Evolutionary conservation across 2,329 filamentous ascomycete species (phyloP), one percentile per base, ranked within the genome.

Genomic region (Arthrobotrys sphaeroides): DNA sequence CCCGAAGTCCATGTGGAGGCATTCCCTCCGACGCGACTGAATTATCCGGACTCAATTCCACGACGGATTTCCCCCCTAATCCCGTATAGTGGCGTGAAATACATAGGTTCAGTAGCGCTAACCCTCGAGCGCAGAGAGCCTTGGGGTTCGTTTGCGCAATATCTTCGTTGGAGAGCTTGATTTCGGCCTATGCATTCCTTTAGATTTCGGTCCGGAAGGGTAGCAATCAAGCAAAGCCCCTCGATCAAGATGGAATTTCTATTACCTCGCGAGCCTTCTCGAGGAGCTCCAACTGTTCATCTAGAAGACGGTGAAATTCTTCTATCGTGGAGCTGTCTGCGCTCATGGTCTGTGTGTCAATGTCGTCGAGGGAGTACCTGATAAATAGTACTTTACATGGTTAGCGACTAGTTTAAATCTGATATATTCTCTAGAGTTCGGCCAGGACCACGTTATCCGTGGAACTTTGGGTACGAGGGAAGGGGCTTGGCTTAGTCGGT

Each of bases 1-100:
- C 86, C 1, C 91, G 86, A 60, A 95, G 84, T 24, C 91, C 91
- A 84, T 94, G 91, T 81, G 92, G 90, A 0, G 90, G 89, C 18
- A 94, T 84, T 77, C 89, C 88, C 12, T 78, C 77, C 4, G 78
- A 74, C 26, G 76, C 60, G 1, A 90, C 87, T 0, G 93, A 91
- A n/a, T 88, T 83, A 80, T 97, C 94, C 0, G 84, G 82, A 1
- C 84, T 85, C 4, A 99, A 88, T 82, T 97, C 94, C 2, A 97
- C 84, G 1, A 99, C 90, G 0, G 92, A 93, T 78, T 93, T 91
- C n/a, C 95, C 95, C 13, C 94, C 95, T 38, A 97, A 85, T 0
- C 95, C 95, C 0, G 95, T 99, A 28, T 94, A 90, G 81, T 91
- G 91, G 16, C 91, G 90, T 9, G 87, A 85, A 33, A 96, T 84